Conservation (phyloP, 139 green algal species). For the Pleodorina starrii region DNA sequence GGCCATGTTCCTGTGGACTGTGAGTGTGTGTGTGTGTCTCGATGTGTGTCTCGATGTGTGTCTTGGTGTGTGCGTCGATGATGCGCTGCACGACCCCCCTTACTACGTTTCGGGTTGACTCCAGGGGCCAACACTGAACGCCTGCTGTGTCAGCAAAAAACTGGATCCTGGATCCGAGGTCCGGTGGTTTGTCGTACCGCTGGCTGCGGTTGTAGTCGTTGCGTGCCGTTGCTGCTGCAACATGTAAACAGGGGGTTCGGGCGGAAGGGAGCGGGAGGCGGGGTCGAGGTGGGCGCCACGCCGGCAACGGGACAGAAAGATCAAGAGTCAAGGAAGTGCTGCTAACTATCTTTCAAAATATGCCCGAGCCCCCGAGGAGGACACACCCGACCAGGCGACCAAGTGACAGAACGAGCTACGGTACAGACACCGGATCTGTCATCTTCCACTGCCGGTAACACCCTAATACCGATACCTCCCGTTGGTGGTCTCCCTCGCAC, state of each 20-base stretch:
- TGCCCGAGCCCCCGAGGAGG: too few species aligned
- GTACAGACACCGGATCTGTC: neutral
- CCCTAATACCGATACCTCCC: neutral
- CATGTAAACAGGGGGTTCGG: neutral
- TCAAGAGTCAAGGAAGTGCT: neutral
- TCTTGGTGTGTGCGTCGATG: neutral
- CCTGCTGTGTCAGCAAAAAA: slow-evolving; percentile 19
- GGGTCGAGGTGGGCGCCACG: neutral
- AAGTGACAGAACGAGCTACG: neutral
- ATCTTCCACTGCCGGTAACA: neutral
- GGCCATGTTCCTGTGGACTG: neutral
- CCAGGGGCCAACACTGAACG: too few species aligned
- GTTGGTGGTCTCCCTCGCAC: neutral
- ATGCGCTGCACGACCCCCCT: neutral
- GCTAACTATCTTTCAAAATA: neutral
- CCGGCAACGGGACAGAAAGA: neutral
- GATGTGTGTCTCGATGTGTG: neutral
- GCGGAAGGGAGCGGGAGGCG: neutral
- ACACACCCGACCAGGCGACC: too few species aligned
- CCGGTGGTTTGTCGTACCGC: neutral
- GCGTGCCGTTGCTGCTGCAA: neutral
- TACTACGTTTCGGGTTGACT: too few species aligned
- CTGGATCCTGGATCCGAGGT: slow-evolving; percentile 1
- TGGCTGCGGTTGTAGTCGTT: neutral
- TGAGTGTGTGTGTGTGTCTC: neutral